phyloP scores from a whole-genome alignment of 2,329 filamentous ascomycete species.

The Elsinoe fawcettii region DNA sequence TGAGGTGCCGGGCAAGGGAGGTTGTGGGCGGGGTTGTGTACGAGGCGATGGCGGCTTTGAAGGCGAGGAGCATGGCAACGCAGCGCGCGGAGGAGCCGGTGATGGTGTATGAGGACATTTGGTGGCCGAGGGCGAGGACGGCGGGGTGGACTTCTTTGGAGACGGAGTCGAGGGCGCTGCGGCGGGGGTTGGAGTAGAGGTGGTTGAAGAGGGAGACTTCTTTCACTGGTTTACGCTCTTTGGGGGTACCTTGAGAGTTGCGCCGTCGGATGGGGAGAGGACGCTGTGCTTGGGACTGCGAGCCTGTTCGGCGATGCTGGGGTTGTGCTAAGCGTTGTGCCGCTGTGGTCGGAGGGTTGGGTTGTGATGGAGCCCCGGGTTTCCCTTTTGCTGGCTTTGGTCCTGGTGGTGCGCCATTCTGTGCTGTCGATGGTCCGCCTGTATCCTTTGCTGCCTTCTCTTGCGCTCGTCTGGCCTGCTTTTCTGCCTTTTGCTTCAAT shows the following conservation, averaged over 20 bases:
- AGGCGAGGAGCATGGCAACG: constrained; percentile 78
- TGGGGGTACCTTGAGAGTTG: constrained; percentile 18
- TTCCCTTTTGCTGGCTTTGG: constrained; percentile 26
- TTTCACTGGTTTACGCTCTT: constrained; percentile 49
- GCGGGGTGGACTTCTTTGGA: constrained; percentile 74
- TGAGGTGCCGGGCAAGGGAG: constrained; percentile 83
- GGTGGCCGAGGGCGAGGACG: constrained; percentile 75
- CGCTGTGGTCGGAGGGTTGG: constrained; percentile 25
- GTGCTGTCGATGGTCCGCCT: constrained; percentile 17
- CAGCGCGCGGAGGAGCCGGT: constrained; percentile 84
- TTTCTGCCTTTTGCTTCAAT: constrained; percentile 83
- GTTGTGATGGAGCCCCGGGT: constrained; percentile 26
- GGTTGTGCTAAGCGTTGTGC: constrained; percentile 20
- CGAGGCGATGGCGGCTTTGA: constrained; percentile 87
- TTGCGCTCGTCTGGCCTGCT: constrained; percentile 68
- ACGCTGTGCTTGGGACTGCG: constrained; percentile 24
- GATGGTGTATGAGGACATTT: constrained; percentile 81
- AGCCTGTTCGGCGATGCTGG: constrained; percentile 19
- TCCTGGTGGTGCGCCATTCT: constrained; percentile 25
- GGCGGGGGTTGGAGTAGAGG: constrained; percentile 57
- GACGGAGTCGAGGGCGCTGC: constrained; percentile 52
- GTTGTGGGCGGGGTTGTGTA: constrained; percentile 82
- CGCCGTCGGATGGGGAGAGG: constrained; percentile 27
- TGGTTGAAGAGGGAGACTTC: constrained; percentile 74
- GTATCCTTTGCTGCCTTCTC: constrained; percentile 26